Base-by-base conservation (phyloP, 495 filamentous ascomycete species). In the Corynascus novoguineensis region DNA sequence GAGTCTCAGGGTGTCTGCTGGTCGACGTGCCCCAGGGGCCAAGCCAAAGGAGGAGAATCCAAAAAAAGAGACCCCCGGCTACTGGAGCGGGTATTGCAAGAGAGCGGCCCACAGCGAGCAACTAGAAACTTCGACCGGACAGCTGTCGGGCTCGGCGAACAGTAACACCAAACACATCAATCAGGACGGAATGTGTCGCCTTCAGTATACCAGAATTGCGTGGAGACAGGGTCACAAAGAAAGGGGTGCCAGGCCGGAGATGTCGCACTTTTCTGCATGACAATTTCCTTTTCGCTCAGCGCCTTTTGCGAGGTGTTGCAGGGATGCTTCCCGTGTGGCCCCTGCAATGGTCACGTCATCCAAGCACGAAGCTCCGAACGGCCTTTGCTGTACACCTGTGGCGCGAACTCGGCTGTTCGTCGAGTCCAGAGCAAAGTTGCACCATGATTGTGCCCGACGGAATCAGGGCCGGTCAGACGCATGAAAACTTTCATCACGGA, bases 341-440 rank as follows among this genome's bases (percentile, higher is more conserved):
- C 52, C 31, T 38, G 27, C 11, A n/a, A 15, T 32, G 54, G 55
- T 62, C 60, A 62, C 60, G 60, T 62, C 53, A 56, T 56, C 17
- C 17, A 17, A 44, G 51, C 51, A 44, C 19, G 19, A 34, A 35
- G 47, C 47, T 35, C 47, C 34, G 10, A 6, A 24, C 29, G 51
- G 51, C 51, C 32, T 53, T 10, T n/a, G 17, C 10, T n/a, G n/a
- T n/a, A n/a, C n/a, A n/a, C 21, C 32, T 6, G 48, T 8, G 48
- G 32, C 21, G 48, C n/a, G 35, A 32, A 22, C 32, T 50, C 38
- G 48, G 48, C 48, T 22, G 38, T 7, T 19, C 7, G 5, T 6
- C 6, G n/a, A 19, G 40, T 11, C 22, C 21, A 44, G 7, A 21
- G 9, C 15, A 41, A 17, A 41, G 14, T 6, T n/a, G n/a, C n/a